A percentile compares a stretch with the other conserved stretches of the same genome.
These are phyloP conservation scores for Globisporangium middletonii DNA, from an alignment of 352 stramenopile species.

Conservation along the genomic window DNA sequence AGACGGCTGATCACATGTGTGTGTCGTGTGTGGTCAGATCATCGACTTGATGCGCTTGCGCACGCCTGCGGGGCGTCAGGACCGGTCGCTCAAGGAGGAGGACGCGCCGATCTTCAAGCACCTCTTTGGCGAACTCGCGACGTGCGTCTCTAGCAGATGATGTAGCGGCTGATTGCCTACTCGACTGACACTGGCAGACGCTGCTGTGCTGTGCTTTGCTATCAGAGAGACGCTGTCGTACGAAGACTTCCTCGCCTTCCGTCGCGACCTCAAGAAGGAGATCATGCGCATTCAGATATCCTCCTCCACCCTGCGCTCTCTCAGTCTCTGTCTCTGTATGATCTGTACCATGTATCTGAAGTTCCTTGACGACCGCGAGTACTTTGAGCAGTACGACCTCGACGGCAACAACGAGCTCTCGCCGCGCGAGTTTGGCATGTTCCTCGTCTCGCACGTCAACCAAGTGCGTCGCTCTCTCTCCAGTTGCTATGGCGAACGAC, in stretches of 20 bases:
- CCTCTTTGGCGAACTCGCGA: constrained; percentile 76
- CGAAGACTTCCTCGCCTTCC: constrained; percentile 75
- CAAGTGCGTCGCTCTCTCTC: constrained; percentile 34
- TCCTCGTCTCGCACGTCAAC: constrained; percentile 80
- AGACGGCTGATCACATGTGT: too few species aligned
- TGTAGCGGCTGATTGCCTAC: background rate
- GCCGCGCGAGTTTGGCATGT: constrained; percentile 82
- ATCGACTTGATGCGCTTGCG: constrained; percentile 79
- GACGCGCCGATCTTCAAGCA: constrained; percentile 82
- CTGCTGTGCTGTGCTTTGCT: background rate
- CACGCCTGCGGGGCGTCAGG: constrained; percentile 72
- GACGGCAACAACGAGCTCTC: constrained; percentile 77
- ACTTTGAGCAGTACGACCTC: constrained; percentile 89
- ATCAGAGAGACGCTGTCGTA: constrained; percentile 71
- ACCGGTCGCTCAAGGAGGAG: constrained; percentile 70
- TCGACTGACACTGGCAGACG: background rate
- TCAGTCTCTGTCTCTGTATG: background rate
- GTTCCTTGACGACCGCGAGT: constrained; percentile 40
- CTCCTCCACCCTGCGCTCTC: constrained; percentile 13
- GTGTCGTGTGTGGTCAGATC: constrained; percentile 31
- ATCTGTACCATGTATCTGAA: background rate
- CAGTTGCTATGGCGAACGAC: too few species aligned
- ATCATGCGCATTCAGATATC: constrained; percentile 90
- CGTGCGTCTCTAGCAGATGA: too few species aligned
- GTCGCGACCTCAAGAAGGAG: constrained; percentile 65